These are phyloP conservation scores for Vitellaria paradoxa DNA, from an alignment of 179 eudicot species.

Conservation along the genomic window DNA sequence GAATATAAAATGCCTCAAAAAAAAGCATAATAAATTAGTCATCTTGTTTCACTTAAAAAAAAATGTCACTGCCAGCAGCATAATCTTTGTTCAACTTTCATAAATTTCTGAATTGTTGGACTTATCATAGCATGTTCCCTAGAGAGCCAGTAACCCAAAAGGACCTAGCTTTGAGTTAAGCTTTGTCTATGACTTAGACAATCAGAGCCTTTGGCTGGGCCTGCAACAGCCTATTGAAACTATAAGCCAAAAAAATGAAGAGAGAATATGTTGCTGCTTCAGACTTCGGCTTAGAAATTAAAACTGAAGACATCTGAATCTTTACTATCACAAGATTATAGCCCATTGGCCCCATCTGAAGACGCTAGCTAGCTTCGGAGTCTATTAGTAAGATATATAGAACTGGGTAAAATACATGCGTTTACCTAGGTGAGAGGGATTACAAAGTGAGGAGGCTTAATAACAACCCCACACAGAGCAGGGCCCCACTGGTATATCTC, in stretches of 20 bases:
- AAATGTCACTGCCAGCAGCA: not conserved
- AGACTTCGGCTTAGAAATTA: not conserved
- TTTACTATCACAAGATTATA: not conserved
- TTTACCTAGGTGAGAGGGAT: not conserved
- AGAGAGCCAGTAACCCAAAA: not conserved
- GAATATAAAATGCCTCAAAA: no score
- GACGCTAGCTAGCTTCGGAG: not conserved
- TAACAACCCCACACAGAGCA: no score
- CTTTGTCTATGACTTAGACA: not conserved
- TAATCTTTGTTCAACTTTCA: no score
- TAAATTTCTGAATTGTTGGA: no score
- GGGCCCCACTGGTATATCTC: no score
- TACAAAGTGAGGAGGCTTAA: no score
- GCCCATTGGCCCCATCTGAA: constrained; percentile 1
- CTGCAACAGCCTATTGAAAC: not conserved
- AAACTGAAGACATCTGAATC: not conserved
- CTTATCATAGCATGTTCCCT: no score
- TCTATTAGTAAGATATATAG: not conserved
- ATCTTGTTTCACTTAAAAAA: not conserved
- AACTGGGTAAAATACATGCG: not conserved
- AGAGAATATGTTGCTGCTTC: not conserved
- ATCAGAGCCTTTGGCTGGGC: not conserved
- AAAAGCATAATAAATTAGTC: not conserved
- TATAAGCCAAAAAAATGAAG: not conserved
- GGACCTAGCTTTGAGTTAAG: not conserved